Base-by-base conservation (phyloP, 2,329 filamentous ascomycete genomes). In the Epichloe glyceriae region DNA sequence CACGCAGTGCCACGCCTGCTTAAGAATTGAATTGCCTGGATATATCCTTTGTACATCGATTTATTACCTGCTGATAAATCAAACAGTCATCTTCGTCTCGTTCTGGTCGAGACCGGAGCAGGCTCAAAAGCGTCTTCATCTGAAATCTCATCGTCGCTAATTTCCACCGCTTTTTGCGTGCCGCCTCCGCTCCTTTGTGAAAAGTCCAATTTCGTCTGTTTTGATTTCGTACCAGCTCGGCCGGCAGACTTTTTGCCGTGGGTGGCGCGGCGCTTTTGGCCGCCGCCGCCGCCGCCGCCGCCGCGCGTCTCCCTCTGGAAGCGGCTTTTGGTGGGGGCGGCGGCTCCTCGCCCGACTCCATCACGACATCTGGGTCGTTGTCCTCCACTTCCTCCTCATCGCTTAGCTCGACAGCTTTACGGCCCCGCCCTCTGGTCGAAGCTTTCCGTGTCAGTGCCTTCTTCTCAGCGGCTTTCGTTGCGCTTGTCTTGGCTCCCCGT, bases 131-230 rank as follows among this genome's bases (percentile, higher is more conserved):
- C 66, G 62, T 80, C 76, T 42, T 81, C 78, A 51, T 80, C 78
- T 0, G 75, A 79, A 43, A 84, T 81, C 62, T 82, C 80, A 60
- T 84, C 80, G 52, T 82, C 79, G 54, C 80, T 83, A 50, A 83
- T 75, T 59, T 82, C 78, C 15, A 78, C 60, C n/a, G 71, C 69
- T 38, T 73, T 69, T 14, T 75, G 71, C 33, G 70, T 68, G 11
- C 66, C 62, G 7, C 66, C 62, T 3, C 68, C 64, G 54, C 64
- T 62, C 56, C 75, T 59, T 48, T 68, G 67, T 14, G 70, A 63
- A 42, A 68, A 69, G 47, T 60, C 58, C 6, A 69, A 45, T 50
- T 56, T 65, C 14, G 65, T 63, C 52, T 72, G 67, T 42, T 61
- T 62, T 11, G 63, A 57, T 46, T 45, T 54, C 4, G 59, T 50